phyloP scores from a whole-genome alignment of 2,329 filamentous ascomycete genomes.

The Biscogniauxia sp. region DNA sequence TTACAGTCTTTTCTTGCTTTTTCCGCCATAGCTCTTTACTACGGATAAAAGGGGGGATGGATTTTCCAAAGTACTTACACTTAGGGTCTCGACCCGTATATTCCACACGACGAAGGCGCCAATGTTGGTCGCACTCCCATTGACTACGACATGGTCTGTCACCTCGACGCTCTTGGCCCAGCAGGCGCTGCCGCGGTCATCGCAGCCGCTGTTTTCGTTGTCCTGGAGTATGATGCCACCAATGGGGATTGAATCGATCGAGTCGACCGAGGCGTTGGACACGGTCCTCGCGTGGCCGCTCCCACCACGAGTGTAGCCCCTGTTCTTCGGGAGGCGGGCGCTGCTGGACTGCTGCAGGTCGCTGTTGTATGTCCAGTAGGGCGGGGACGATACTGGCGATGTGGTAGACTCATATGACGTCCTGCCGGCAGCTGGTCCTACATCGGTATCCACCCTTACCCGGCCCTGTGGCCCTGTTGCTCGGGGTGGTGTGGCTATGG shows the following conservation, averaged over 20 bases:
- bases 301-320: too few species aligned
- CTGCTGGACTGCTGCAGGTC: slow-evolving; percentile 3
- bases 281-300: slow-evolving; percentile 37
- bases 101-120: slow-evolving; percentile 98
- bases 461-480: neutral
- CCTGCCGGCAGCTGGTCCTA: neutral
- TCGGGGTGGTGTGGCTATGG: slow-evolving; percentile 8
- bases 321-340: neutral
- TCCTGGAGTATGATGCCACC: slow-evolving; percentile 62
- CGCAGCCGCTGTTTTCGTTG: slow-evolving; percentile 54
- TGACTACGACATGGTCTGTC: slow-evolving; percentile 55
- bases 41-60: slow-evolving; percentile 4
- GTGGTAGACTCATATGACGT: slow-evolving; percentile 11
- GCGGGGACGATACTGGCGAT: slow-evolving; percentile 35
- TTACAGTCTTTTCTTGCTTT: slow-evolving; percentile 10
- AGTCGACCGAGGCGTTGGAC: slow-evolving; percentile 48
- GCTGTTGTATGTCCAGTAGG: slow-evolving; percentile 36
- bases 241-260: slow-evolving; percentile 43
- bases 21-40: neutral
- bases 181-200: slow-evolving; percentile 47
- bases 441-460: neutral
- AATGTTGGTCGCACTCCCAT: slow-evolving; percentile 54
- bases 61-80: slow-evolving; percentile 51
- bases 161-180: slow-evolving; percentile 65
- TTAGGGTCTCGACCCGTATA: slow-evolving; percentile 81